Percentiles rank a stretch among this genome's conserved stretches.
Evolutionary conservation across 768 basidiomycete species (phyloP).

Genomic region (Pholiota molesta): DNA sequence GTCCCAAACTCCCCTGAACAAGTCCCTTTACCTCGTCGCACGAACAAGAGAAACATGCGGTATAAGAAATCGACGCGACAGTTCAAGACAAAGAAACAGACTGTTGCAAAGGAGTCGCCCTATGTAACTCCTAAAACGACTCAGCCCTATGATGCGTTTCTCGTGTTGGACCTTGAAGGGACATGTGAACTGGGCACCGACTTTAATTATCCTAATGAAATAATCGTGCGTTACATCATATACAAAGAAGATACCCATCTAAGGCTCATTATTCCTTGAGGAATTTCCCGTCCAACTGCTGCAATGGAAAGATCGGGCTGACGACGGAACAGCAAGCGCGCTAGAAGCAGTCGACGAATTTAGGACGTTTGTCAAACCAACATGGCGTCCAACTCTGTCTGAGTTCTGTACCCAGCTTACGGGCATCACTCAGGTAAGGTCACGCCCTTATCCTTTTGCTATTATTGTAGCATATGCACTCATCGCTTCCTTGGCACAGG

Average conservation of each 20-base stretch:
- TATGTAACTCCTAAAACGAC: slow-evolving; percentile 23
- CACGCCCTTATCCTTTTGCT: slow-evolving; percentile 3
- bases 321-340: slow-evolving; percentile 51
- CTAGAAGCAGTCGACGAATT: slow-evolving; percentile 82
- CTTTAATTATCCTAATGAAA: slow-evolving; percentile 92
- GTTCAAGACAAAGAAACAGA: slow-evolving; percentile 16
- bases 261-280: slow-evolving; percentile 40
- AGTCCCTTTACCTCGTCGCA: slow-evolving; percentile 8
- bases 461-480: not conserved
- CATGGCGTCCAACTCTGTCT: slow-evolving; percentile 81
- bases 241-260: not conserved
- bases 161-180: slow-evolving; percentile 90
- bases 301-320: slow-evolving; percentile 71
- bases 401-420: slow-evolving; percentile 87
- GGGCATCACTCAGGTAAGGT: slow-evolving; percentile 86
- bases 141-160: slow-evolving; percentile 73
- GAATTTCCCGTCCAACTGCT: slow-evolving; percentile 94
- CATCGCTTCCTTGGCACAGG: slow-evolving; percentile 42
- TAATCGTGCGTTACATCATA: slow-evolving; percentile 68
- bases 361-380: slow-evolving; percentile 85
- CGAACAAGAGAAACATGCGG: slow-evolving; percentile 20
- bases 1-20: not conserved
- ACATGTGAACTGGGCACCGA: slow-evolving; percentile 72
- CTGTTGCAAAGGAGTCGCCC: not conserved
- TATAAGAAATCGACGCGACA: slow-evolving; percentile 17